Percentiles rank a stretch among this genome's conserved stretches.
Conservation (phyloP, 1,284 basidiomycete genomes). For the Cutaneotrichosporon sp. region DNA sequence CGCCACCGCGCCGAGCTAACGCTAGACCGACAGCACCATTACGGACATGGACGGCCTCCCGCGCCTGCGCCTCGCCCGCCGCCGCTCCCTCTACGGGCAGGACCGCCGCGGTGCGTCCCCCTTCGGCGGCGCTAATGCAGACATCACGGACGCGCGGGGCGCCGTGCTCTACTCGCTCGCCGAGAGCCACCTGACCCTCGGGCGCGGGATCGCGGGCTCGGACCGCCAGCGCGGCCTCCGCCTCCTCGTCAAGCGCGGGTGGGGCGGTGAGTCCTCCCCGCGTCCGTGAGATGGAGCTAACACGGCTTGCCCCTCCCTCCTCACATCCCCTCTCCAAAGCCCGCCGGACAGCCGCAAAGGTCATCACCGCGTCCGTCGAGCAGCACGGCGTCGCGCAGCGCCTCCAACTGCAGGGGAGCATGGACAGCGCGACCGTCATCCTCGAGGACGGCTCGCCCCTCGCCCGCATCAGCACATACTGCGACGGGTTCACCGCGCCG, state of each 20-base stretch:
- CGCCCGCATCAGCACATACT: not conserved
- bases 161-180: not conserved
- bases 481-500: not conserved
- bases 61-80: not conserved
- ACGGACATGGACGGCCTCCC: not conserved
- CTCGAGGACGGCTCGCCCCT: not conserved
- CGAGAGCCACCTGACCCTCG: not conserved
- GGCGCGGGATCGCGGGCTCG: not conserved
- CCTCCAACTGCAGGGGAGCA: not conserved
- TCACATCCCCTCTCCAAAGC: not conserved
- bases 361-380: not conserved
- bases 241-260: not conserved
- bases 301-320: not conserved
- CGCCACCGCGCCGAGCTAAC: not conserved
- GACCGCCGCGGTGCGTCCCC: not conserved
- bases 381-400: not conserved
- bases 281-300: not conserved
- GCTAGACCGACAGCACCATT: not conserved
- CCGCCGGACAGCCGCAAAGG: not conserved
- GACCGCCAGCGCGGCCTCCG: not conserved
- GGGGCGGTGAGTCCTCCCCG: not conserved
- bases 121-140: not conserved
- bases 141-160: not conserved
- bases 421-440: conserved; percentile 1
- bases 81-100: not conserved